phyloP scores from a whole-genome alignment of 139 green algal species.

The Chlamydomonas sphaeroides region DNA sequence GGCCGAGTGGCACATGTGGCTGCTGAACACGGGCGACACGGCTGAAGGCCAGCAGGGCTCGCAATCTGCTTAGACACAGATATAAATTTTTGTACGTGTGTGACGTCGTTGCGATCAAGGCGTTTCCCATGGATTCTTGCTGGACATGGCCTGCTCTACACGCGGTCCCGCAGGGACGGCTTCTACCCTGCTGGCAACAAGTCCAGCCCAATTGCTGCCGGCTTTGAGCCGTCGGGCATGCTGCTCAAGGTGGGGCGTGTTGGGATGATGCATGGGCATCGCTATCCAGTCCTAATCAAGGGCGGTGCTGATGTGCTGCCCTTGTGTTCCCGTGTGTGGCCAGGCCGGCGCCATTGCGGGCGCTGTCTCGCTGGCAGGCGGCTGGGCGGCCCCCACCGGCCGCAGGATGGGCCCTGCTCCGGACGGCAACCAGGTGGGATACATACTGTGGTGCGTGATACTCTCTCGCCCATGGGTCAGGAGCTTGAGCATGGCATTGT shows the following conservation, averaged over 20 bases:
- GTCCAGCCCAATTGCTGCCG: background rate
- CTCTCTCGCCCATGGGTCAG: too few species aligned
- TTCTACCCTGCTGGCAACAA: conserved; percentile 5
- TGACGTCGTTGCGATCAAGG: background rate
- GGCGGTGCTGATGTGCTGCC: too few species aligned
- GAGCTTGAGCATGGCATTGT: too few species aligned
- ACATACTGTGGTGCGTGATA: too few species aligned
- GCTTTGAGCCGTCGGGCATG: conserved; percentile 16
- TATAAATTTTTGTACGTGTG: background rate
- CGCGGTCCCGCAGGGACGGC: background rate
- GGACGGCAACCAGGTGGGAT: conserved; percentile 1
- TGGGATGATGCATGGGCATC: background rate
- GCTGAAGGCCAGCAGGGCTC: too few species aligned
- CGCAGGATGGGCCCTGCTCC: background rate
- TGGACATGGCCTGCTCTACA: background rate
- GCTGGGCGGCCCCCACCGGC: background rate
- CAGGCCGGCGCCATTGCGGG: conserved; percentile 9
- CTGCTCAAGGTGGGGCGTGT: conserved; percentile 8
- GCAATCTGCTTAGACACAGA: background rate
- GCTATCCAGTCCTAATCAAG: background rate
- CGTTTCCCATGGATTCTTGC: background rate
- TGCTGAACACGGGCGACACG: too few species aligned
- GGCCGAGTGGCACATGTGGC: too few species aligned
- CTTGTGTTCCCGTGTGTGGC: too few species aligned
- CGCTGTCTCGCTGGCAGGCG: background rate